These are phyloP conservation scores for Pseudozyma hubeiensis DNA, from an alignment of 1,284 basidiomycete genomes.

Conservation along the genomic window DNA sequence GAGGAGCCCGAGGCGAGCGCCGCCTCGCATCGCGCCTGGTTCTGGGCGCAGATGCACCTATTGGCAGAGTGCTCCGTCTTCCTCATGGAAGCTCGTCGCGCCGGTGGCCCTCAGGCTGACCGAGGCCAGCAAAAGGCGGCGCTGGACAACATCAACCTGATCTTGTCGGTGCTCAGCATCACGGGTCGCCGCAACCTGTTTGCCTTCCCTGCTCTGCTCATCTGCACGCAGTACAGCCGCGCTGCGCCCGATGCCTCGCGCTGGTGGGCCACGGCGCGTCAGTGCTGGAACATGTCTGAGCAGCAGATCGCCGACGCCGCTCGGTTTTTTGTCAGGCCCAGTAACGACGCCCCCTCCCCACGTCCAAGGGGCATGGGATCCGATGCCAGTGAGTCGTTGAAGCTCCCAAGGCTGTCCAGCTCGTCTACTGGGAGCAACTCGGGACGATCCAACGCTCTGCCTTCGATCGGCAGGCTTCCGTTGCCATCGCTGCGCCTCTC, in stretches of 20 bases:
- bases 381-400: slow-evolving; percentile 21
- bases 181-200: slow-evolving; percentile 48
- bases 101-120: slow-evolving; percentile 25
- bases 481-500: slow-evolving; percentile 46
- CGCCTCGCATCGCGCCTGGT: slow-evolving; percentile 69
- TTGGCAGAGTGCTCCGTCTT: slow-evolving; percentile 71
- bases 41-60: slow-evolving; percentile 71
- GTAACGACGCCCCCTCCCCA: slow-evolving; percentile 43
- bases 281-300: slow-evolving; percentile 50
- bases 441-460: slow-evolving; percentile 22
- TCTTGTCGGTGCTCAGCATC: slow-evolving; percentile 46
- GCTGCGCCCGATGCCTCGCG: slow-evolving; percentile 38
- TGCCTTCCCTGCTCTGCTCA: slow-evolving; percentile 47
- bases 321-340: slow-evolving; percentile 46
- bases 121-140: slow-evolving; percentile 46
- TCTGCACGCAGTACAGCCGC: slow-evolving; percentile 48
- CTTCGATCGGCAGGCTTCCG: slow-evolving; percentile 34
- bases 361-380: slow-evolving; percentile 1
- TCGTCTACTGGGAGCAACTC: slow-evolving; percentile 18
- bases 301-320: slow-evolving; percentile 39
- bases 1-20: slow-evolving; percentile 51
- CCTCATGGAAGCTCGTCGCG: slow-evolving; percentile 69
- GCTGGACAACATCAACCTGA: slow-evolving; percentile 49
- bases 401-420: slow-evolving; percentile 36
- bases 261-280: slow-evolving; percentile 48